Evolutionary conservation across 78 protist species (phyloP), one percentile per base, ranked within the genome.

Genomic region (Polysphondylium violaceum): DNA sequence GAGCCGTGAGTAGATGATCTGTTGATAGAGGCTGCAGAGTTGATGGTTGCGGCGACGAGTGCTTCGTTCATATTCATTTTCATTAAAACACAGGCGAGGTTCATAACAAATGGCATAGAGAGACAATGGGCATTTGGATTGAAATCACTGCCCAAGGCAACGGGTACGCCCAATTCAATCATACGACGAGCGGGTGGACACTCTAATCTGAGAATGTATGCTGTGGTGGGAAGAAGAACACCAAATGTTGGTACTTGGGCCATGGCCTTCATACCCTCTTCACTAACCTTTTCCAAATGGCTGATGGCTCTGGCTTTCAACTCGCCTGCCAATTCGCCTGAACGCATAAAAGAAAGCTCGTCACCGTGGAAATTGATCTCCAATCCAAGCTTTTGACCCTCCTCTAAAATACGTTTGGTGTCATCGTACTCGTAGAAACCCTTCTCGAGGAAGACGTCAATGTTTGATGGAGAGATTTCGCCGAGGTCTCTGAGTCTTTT

Each of bases 121-220:
- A 95, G 29, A 81, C 97, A 95, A 55, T 95, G 98, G 5, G 97
- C 98, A 53, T 96, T 96, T 56, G 98, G 98, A 65, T 95, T 95
- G 76, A 58, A 96, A 93, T 96, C 98, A 41, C 87, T 61, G 12
- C 95, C 98, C 4, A 96, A 63, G 6, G 93, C 94, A 8, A 96
- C 94, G 1, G 98, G 98, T 12, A 96, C 98, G 40, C 74, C 43
- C 0, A 69, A 67, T 31, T 87, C 95, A 25, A 95, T 95, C 73
- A 95, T 53, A 63, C 77, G 40, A 33, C 96, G 27, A 4, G 97
- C 97, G 1, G 97, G 98, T 36, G 98, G 96, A 2, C 87, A 86
- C 23, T 87, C 85, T 14, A 96, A 43, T 25, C 95, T 69, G 2
- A 96, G 75, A 14, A 96, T 67, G 73, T 94, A 96, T 3, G 97